Evolutionary conservation across 108 stramenopile species (phyloP).

Genomic region (Cyclotella cryptica): DNA sequence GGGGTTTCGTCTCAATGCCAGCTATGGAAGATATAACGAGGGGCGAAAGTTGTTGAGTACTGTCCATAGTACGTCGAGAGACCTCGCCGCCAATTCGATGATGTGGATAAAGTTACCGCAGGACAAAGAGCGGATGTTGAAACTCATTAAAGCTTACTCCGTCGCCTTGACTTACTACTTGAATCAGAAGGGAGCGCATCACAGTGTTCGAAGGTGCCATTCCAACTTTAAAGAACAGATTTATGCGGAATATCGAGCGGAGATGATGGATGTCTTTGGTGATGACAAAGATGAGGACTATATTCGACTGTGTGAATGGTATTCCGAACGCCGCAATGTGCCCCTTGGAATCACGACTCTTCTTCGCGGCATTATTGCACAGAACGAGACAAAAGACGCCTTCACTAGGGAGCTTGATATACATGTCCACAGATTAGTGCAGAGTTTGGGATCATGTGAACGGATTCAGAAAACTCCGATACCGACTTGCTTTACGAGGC

Average conservation of each 20-base stretch:
- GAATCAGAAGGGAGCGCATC: constrained; percentile 50
- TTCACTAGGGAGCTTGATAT: constrained; percentile 47
- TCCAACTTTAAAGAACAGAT: constrained; percentile 48
- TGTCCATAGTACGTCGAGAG: constrained; percentile 47
- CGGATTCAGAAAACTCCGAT: constrained; percentile 58
- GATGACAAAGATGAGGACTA: constrained; percentile 47
- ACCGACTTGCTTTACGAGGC: constrained; percentile 52
- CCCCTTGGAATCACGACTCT: constrained; percentile 43
- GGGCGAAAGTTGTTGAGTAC: constrained; percentile 44
- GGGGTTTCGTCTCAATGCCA: constrained; percentile 64
- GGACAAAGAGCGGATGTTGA: constrained; percentile 47
- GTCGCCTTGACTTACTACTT: constrained; percentile 57
- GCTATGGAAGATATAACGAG: constrained; percentile 58
- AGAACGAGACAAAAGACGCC: constrained; percentile 31
- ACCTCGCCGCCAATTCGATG: constrained; percentile 52
- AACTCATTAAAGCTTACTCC: constrained; percentile 54
- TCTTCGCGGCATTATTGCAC: constrained; percentile 53
- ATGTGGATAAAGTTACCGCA: constrained; percentile 49
- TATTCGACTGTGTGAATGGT: constrained; percentile 36
- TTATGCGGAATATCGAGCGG: constrained; percentile 52
- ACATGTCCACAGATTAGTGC: constrained; percentile 43
- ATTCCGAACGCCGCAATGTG: constrained; percentile 39
- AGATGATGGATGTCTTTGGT: constrained; percentile 51
- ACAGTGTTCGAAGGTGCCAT: constrained; percentile 26
- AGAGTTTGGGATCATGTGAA: constrained; percentile 50